phyloP scores from a whole-genome alignment of 306 rosid genomes.

The Macrotyloma uniflorum region DNA sequence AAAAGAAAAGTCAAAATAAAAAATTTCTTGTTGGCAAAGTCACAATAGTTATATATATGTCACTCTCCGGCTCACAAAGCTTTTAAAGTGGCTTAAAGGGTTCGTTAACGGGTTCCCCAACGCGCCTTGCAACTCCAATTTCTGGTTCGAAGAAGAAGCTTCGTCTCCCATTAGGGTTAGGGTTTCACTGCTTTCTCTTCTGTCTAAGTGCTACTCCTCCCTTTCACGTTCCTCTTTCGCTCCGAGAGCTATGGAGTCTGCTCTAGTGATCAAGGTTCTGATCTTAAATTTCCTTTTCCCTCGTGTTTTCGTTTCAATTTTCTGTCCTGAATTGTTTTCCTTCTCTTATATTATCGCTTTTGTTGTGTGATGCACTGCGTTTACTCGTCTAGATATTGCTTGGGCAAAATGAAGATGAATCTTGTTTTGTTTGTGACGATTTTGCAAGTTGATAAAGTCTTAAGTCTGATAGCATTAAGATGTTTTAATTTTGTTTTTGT shows the following conservation, averaged over 20 bases:
- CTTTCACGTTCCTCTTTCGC: neutral
- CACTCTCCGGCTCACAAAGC: neutral
- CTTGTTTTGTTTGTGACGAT: neutral
- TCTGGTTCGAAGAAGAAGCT: neutral
- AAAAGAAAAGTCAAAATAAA: slow-evolving; percentile 9
- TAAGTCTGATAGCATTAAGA: neutral
- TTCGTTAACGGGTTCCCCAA: slow-evolving; percentile 45
- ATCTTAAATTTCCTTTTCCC: slow-evolving; percentile 8
- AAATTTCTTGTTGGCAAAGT: slow-evolving; percentile 63
- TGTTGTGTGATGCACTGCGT: neutral
- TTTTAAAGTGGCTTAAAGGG: slow-evolving; percentile 46
- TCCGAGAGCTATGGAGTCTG: slow-evolving; percentile 58
- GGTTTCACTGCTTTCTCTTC: slow-evolving; percentile 29
- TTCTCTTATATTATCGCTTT: neutral
- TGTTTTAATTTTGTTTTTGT: slow-evolving; percentile 9
- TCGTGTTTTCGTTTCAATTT: neutral
- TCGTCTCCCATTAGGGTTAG: slow-evolving; percentile 43
- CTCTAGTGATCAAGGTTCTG: slow-evolving; percentile 77
- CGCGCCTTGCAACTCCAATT: neutral
- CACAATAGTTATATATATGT: slow-evolving; percentile 7
- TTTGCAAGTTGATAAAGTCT: neutral
- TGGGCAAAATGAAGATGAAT: neutral
- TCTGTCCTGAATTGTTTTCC: neutral
- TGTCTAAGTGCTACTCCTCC: slow-evolving; percentile 30
- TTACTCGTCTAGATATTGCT: neutral